These are phyloP conservation scores for Phytophthora ohioensis DNA, from an alignment of 352 stramenopile species.

Conservation along the genomic window DNA sequence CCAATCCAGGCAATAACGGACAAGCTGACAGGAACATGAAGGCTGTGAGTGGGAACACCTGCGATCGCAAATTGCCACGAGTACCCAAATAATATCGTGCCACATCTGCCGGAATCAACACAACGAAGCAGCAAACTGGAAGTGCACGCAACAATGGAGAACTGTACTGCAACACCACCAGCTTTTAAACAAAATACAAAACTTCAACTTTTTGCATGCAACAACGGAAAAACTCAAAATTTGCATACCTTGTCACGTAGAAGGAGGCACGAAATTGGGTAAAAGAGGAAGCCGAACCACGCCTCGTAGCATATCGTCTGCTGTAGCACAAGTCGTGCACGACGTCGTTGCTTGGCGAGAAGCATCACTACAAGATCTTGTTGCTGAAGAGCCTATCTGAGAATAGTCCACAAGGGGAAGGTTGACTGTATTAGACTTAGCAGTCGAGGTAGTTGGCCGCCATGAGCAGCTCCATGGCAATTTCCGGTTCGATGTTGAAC, in stretches of 20 bases:
- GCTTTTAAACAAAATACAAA: slow-evolving; percentile 23
- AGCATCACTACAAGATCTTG: slow-evolving; percentile 29
- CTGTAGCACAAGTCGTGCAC: slow-evolving; percentile 58
- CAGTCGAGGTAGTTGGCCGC: slow-evolving; percentile 97
- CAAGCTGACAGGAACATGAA: slow-evolving; percentile 78
- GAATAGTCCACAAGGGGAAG: slow-evolving; percentile 18
- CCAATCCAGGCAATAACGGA: slow-evolving; percentile 58
- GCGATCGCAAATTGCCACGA: slow-evolving; percentile 58
- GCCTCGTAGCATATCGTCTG: slow-evolving; percentile 66
- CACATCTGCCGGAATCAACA: slow-evolving; percentile 55
- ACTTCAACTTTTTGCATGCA: background rate
- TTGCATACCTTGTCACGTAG: slow-evolving; percentile 67
- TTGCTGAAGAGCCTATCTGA: slow-evolving; percentile 29
- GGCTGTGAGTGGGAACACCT: slow-evolving; percentile 72
- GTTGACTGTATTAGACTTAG: slow-evolving; percentile 43
- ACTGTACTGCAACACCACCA: slow-evolving; percentile 47
- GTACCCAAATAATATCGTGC: slow-evolving; percentile 69
- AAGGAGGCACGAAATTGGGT: slow-evolving; percentile 67
- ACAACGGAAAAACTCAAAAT: background rate
- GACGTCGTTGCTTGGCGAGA: slow-evolving; percentile 48
- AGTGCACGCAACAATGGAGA: slow-evolving; percentile 52
- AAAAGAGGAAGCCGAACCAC: slow-evolving; percentile 66
- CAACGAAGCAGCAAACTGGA: slow-evolving; percentile 51
- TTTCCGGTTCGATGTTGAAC: slow-evolving; percentile 98
- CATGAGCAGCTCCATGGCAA: slow-evolving; percentile 98